These are phyloP conservation scores for Elsinoe perseae DNA, from an alignment of 2,329 filamentous ascomycete species.

Conservation along the genomic window DNA sequence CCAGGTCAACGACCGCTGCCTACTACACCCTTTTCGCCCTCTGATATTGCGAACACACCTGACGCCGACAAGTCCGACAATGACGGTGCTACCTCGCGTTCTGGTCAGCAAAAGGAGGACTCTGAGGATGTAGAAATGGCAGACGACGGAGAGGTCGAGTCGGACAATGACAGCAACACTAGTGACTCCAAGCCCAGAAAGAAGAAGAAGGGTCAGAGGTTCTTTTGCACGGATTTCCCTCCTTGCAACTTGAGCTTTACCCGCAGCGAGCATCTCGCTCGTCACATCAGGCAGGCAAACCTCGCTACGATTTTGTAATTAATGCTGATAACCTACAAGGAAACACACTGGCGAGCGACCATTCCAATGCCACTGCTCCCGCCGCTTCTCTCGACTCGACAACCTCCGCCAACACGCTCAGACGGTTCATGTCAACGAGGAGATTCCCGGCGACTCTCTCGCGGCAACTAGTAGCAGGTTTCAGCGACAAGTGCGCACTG, in stretches of 20 bases:
- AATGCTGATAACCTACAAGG: conserved; percentile 40
- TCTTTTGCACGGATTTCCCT: conserved; percentile 92
- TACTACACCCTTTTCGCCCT: conserved; percentile 37
- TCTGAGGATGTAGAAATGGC: conserved; percentile 62
- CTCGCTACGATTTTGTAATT: not conserved
- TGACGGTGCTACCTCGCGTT: conserved; percentile 2
- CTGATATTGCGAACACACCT: conserved; percentile 31
- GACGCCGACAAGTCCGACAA: conserved; percentile 10
- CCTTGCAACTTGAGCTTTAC: conserved; percentile 94
- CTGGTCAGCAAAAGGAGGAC: conserved; percentile 22
- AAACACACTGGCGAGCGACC: conserved; percentile 97
- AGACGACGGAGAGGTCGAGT: conserved; percentile 56
- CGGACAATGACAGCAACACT: conserved; percentile 43
- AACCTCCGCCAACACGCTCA: conserved; percentile 95
- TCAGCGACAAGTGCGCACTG: conserved; percentile 83
- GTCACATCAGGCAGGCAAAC: conserved; percentile 73
- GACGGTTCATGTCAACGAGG: conserved; percentile 94
- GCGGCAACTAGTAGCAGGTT: conserved; percentile 88
- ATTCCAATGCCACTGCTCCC: conserved; percentile 90
- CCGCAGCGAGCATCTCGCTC: conserved; percentile 85
- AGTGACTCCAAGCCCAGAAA: conserved; percentile 71
- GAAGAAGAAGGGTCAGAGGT: conserved; percentile 94
- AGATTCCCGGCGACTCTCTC: conserved; percentile 87
- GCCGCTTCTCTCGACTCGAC: conserved; percentile 87
- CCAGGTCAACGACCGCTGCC: conserved; percentile 42